Percentiles rank a stretch among this genome's conserved stretches.
These are phyloP conservation scores for Tolypocladium inflatum DNA, from an alignment of 2,329 filamentous ascomycete genomes.

Conservation along the genomic window DNA sequence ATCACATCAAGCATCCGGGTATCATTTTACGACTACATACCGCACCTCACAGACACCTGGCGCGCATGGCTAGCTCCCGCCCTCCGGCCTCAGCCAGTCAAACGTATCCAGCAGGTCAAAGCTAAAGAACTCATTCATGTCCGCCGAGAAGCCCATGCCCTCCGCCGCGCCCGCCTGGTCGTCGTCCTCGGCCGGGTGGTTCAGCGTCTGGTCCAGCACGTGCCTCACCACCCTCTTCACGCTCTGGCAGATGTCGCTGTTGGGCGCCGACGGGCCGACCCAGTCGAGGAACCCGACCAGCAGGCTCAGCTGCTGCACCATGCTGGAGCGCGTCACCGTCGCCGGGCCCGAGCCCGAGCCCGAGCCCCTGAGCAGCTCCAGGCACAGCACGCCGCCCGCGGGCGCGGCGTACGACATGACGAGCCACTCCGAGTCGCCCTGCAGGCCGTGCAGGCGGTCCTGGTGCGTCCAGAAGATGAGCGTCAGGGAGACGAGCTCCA, in stretches of 20 bases:
- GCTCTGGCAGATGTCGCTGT: slow-evolving; percentile 32
- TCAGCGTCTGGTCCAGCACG: slow-evolving; percentile 39
- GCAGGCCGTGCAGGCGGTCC: slow-evolving; percentile 27
- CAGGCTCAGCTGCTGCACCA: slow-evolving; percentile 40
- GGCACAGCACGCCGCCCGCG: slow-evolving; percentile 35
- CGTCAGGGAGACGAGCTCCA: slow-evolving; percentile 34
- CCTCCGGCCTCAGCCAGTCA: slow-evolving; percentile 25
- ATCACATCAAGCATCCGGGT: background rate
- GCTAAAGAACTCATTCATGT: slow-evolving; percentile 24
- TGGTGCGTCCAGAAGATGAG: slow-evolving; percentile 37
- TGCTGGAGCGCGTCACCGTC: slow-evolving; percentile 30
- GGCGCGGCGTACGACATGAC: slow-evolving; percentile 41
- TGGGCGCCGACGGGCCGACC: slow-evolving; percentile 35
- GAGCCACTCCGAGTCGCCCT: slow-evolving; percentile 34
- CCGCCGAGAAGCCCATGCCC: slow-evolving; percentile 16
- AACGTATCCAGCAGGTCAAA: slow-evolving; percentile 35
- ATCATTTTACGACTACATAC: background rate
- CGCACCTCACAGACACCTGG: background rate
- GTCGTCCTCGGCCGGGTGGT: slow-evolving; percentile 15
- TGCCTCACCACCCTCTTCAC: slow-evolving; percentile 35
- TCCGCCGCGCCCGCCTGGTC: slow-evolving; percentile 2
- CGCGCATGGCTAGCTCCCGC: background rate
- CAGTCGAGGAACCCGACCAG: slow-evolving; percentile 40
- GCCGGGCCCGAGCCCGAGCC: slow-evolving; percentile 10
- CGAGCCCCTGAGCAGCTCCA: slow-evolving; percentile 27